Base-by-base conservation (phyloP, 2,329 filamentous ascomycete species). In the Trichocomaceae sp. region DNA sequence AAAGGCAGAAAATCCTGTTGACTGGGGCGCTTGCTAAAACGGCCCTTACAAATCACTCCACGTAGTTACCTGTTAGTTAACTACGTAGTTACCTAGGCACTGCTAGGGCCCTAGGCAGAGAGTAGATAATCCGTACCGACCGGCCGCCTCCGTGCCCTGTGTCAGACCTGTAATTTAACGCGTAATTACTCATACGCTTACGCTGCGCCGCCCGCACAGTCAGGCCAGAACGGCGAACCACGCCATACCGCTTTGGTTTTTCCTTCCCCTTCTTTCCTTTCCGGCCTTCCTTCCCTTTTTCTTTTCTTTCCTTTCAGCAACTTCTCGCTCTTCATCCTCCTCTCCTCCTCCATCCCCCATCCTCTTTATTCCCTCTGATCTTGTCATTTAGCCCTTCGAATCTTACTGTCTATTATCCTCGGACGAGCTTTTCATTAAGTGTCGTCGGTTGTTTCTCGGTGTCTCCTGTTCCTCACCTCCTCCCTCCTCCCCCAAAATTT, bases 401-500 rank as follows among this genome's bases (percentile, higher is more conserved):
- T 54, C 54, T 57, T 55, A 56, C 50, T 48, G 29, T 58, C 52
- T 59, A 57, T 23, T 19, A 1, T 15, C 4, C 44, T 20, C 65
- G 71, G 73, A 26, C 74, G 74, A 77, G 73, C 74, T 76, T 77
- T 77, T 77, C 71, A 75, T 73, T 76, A 77, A 76, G 74, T 73
- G 69, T 77, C 73, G 74, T 76, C 74, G 66, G 51, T 62, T 62
- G 49, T 58, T 63, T 57, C 62, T 68, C 60, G 60, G 56, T 58
- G 50, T 31, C 50, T 47, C 22, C 41, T 12, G n/a, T n/a, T n/a
- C n/a, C n/a, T n/a, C n/a, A n/a, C n/a, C 33, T 37, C 42, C 23
- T 42, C 37, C 35, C 22, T 33, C 45, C 22, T n/a, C 45, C 44
- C 42, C 41, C 45, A 22, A 47, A 31, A 47, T 53, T 49, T 56